phyloP scores from a whole-genome alignment of 108 stramenopile species.

The Nitzschia sp. region DNA sequence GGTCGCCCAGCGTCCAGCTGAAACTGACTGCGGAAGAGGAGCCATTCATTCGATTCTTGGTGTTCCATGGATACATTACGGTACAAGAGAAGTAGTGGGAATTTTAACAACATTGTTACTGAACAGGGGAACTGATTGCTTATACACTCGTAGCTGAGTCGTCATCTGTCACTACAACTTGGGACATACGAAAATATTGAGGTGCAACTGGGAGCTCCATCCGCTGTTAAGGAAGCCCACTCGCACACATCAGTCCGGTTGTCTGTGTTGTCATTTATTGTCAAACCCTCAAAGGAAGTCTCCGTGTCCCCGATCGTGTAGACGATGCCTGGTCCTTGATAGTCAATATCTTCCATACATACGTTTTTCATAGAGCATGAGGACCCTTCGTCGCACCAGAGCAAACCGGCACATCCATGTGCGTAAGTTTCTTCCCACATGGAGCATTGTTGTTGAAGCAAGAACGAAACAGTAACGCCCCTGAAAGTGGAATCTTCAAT shows the following conservation, averaged over 20 bases:
- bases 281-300: background rate
- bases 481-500: slow-evolving; percentile 10
- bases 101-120: no score
- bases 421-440: background rate
- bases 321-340: background rate
- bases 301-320: background rate
- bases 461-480: background rate
- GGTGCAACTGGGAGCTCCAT: no score
- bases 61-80: slow-evolving; percentile 15
- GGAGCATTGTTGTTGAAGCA: background rate
- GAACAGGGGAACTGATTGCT: no score
- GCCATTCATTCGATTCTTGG: slow-evolving; percentile 6
- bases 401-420: slow-evolving; percentile 2
- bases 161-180: no score
- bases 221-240: background rate
- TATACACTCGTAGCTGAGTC: no score
- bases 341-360: background rate
- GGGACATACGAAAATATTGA: no score
- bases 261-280: background rate
- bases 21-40: background rate
- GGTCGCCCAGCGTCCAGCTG: background rate
- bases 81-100: background rate
- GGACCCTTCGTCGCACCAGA: background rate
- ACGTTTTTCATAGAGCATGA: slow-evolving; percentile 3
- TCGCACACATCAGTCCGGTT: background rate